Conservation (phyloP, 306 rosid species). For the Geum urbanum region DNA sequence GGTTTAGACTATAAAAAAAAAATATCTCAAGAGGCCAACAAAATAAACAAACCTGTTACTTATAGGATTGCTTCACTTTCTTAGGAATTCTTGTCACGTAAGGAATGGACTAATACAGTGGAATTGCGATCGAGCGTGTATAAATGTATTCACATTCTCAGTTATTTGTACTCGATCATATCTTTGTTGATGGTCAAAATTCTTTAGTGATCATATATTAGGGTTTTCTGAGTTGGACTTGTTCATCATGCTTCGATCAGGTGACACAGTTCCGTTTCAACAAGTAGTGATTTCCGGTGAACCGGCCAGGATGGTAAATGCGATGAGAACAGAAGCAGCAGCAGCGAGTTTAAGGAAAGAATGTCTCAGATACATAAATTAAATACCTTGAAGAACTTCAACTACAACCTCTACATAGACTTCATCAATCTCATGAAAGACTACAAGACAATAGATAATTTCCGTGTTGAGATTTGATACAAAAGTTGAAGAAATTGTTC, state of each 20-base stretch:
- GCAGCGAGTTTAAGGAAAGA: not conserved
- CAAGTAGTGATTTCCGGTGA: not conserved
- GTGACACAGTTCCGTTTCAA: not conserved
- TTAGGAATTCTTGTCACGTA: not conserved
- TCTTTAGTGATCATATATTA: not conserved
- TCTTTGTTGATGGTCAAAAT: not conserved
- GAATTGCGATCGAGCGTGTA: not conserved
- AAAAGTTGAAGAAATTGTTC: conserved; percentile 76
- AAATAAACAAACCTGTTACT: not conserved
- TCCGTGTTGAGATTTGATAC: conserved; percentile 56
- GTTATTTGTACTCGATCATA: not conserved
- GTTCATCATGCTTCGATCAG: not conserved
- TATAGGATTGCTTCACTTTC: not conserved
- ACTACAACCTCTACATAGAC: conserved; percentile 30
- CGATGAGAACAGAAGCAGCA: not conserved
- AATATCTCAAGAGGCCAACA: too few relatives aligned
- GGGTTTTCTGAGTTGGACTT: not conserved
- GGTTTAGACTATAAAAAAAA: too few relatives aligned
- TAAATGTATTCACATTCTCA: not conserved
- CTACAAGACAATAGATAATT: conserved; percentile 66
- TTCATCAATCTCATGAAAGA: conserved; percentile 91
- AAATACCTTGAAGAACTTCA: not conserved
- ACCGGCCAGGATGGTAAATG: not conserved
- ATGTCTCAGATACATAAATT: too few relatives aligned
- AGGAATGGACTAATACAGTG: not conserved